phyloP scores from a whole-genome alignment of 2,329 filamentous ascomycete genomes.

The Aspergillus costaricaensis region DNA sequence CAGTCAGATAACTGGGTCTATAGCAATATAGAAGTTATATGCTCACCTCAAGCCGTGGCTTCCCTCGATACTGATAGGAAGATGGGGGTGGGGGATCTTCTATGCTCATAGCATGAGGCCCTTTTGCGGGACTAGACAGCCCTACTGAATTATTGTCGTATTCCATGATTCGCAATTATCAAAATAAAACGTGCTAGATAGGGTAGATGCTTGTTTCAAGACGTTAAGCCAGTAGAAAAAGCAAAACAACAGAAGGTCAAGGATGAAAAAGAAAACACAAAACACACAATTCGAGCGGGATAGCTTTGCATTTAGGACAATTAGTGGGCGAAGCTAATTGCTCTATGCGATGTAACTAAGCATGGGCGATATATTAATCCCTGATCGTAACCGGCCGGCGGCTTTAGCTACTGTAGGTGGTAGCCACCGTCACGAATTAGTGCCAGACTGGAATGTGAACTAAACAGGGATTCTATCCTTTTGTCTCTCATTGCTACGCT shows the following conservation, averaged over 20 bases:
- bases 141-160: neutral
- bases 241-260: no score
- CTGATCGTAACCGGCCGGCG: neutral
- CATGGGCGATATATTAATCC: neutral
- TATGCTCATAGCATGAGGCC: neutral
- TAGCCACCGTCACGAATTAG: neutral
- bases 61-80: neutral
- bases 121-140: neutral
- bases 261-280: no score
- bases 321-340: neutral
- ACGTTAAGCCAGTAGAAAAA: no score
- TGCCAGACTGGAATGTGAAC: neutral
- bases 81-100: neutral
- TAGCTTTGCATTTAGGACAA: neutral
- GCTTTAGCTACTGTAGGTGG: neutral
- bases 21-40: rapidly evolving
- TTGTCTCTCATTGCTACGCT: neutral
- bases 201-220: neutral
- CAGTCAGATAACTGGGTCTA: neutral
- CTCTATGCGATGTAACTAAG: neutral
- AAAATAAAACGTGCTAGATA: no score
- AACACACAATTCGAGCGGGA: neutral
- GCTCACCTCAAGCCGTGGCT: constrained; percentile 7
- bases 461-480: neutral
- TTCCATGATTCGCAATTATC: neutral